Base-by-base conservation (phyloP, 495 filamentous ascomycete genomes). In the Cudoniella acicularis region DNA sequence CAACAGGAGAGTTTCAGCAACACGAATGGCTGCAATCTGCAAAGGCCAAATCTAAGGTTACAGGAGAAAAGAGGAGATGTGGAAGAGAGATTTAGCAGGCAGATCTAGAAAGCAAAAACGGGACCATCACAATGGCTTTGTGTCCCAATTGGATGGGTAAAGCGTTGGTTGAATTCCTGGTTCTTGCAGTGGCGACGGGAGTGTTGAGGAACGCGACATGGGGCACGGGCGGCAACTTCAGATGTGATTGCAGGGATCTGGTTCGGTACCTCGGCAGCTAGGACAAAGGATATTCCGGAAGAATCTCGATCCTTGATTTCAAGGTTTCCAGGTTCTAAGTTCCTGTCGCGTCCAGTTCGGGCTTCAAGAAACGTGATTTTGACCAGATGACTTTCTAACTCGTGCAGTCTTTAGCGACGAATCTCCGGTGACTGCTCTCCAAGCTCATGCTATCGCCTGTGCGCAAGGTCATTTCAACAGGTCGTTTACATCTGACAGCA, bases 171-270 rank as follows among this genome's bases (percentile, higher is more conserved):
- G 30, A 36, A 36, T 36, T 36, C 30, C 30, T 36, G 30, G 30
- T 4, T n/a, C n/a, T 30, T 64, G 54, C 60, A 59, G 57, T 64
- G 40, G 59, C 60, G n/a, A n/a, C n/a, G n/a, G n/a, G n/a, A n/a
- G 61, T 67, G 61, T 67, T 62, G 64, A 62, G 61, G 43, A 36
- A 13, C 30, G 30, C 30, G 30, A 36, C 4, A n/a, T n/a, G n/a
- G n/a, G n/a, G n/a, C n/a, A n/a, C n/a, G n/a, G n/a, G n/a, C n/a
- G n/a, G n/a, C n/a, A 54, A 48, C 30, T 48, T 21, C 60, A 54
- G 58, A 52, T 40, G 23, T 57, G 30, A 36, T 36, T 36, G 30
- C 30, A 36, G 30, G 30, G 30, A 36, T 36, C 30, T 4, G 30
- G 30, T 4, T 42, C 24, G 49, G 40, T 46, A 50, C 52, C 53